Conservation (phyloP, 2,329 filamentous ascomycete genomes). For the Pyricularia pennisetigena region DNA sequence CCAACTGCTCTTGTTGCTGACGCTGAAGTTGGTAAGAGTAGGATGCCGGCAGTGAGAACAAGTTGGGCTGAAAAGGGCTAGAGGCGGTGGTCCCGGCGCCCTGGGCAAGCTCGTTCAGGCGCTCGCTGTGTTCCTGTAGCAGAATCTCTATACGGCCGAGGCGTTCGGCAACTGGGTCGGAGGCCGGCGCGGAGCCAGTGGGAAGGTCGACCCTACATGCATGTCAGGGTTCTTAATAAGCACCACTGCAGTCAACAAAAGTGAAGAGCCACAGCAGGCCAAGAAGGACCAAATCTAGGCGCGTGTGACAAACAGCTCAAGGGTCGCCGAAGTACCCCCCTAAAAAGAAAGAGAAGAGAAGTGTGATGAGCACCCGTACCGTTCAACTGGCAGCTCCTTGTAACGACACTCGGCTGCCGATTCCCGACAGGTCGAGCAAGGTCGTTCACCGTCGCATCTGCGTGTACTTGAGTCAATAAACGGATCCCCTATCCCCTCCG, state of each 20-base stretch:
- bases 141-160: constrained; percentile 26
- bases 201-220: constrained; percentile 21
- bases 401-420: constrained; percentile 28
- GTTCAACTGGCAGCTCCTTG: constrained; percentile 23
- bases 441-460: constrained; percentile 26
- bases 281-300: not conserved
- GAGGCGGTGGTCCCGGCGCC: constrained; percentile 1
- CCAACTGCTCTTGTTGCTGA: not conserved
- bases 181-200: constrained; percentile 10
- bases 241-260: constrained; percentile 1
- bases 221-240: constrained; percentile 7
- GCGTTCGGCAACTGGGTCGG: constrained; percentile 24
- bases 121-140: constrained; percentile 15
- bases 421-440: constrained; percentile 27
- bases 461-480: constrained; percentile 8
- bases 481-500: not conserved
- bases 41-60: constrained; percentile 5
- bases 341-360: not conserved
- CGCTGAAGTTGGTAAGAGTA: constrained; percentile 4
- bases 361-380: constrained; percentile 9
- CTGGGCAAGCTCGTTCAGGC: constrained; percentile 10
- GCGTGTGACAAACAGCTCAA: not conserved
- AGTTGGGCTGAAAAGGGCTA: constrained; percentile 4
- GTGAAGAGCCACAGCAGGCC: not conserved
- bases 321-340: not conserved